phyloP scores from a whole-genome alignment of 2,329 filamentous ascomycete species.

The Colletotrichum cuscutae region DNA sequence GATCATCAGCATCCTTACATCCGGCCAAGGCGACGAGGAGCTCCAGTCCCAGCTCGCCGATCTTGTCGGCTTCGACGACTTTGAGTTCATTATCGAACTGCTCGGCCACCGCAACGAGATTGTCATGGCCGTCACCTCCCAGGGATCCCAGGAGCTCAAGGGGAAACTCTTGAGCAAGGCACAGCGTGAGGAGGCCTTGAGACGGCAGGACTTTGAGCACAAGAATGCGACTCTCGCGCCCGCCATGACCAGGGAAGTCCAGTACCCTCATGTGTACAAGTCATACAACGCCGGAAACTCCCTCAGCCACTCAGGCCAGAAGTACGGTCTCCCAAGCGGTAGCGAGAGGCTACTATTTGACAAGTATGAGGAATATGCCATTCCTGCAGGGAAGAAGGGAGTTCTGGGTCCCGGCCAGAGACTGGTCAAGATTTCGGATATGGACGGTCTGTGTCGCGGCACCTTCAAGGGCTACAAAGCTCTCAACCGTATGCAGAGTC shows the following conservation, averaged over 20 bases:
- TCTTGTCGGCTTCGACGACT: conserved; percentile 89
- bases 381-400: conserved; percentile 86
- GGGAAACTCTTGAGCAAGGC: conserved; percentile 75
- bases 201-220: conserved; percentile 81
- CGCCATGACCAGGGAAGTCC: conserved; percentile 75
- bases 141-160: conserved; percentile 46
- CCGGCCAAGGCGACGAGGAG: conserved; percentile 79
- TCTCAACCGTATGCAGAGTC: conserved; percentile 97
- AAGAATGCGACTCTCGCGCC: conserved; percentile 80
- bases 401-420: conserved; percentile 77
- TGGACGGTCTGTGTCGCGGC: conserved; percentile 89
- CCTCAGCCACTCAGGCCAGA: conserved; percentile 80
- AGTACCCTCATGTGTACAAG: conserved; percentile 96
- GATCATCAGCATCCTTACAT: conserved; percentile 77
- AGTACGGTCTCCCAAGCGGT: conserved; percentile 83
- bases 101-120: conserved; percentile 81
- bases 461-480: conserved; percentile 95
- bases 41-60: conserved; percentile 92
- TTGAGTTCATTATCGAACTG: conserved; percentile 94
- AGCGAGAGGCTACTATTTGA: conserved; percentile 76
- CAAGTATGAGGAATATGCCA: conserved; percentile 88
- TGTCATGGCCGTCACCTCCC: conserved; percentile 55
- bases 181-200: conserved; percentile 82
- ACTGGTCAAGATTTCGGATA: conserved; percentile 80
- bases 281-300: conserved; percentile 86